A percentile compares a stretch with the other conserved stretches of the same genome.
phyloP scores from a whole-genome alignment of 2,329 filamentous ascomycete species.

The Apiospora phragmitis region DNA sequence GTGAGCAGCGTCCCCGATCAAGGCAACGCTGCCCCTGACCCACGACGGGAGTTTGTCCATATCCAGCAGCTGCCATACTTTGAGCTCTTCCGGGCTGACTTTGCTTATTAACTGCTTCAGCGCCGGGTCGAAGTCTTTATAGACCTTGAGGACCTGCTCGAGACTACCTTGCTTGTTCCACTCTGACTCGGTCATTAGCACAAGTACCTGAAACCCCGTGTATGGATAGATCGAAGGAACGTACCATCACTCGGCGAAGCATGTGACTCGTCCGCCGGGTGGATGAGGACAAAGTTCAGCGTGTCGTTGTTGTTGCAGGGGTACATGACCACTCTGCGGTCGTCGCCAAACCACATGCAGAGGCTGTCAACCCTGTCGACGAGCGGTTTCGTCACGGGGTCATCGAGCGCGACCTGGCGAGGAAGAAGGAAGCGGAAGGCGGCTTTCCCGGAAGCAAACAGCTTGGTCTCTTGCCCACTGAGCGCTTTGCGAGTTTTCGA shows the following conservation, averaged over 20 bases:
- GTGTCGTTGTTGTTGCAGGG: slow-evolving; percentile 44
- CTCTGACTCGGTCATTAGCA: slow-evolving; percentile 26
- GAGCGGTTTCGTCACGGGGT: slow-evolving; percentile 36
- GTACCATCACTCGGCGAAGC: slow-evolving; percentile 32
- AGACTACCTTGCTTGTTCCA: slow-evolving; percentile 41
- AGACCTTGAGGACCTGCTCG: slow-evolving; percentile 38
- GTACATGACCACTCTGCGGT: slow-evolving; percentile 48
- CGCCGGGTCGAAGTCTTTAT: slow-evolving; percentile 42
- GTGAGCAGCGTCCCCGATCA: slow-evolving; percentile 48
- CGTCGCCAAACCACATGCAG: slow-evolving; percentile 40
- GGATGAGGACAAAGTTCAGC: slow-evolving; percentile 53
- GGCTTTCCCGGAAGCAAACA: slow-evolving; percentile 52
- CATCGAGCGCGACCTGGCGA: slow-evolving; percentile 30
- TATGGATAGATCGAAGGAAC: slow-evolving; percentile 9
- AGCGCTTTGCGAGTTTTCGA: slow-evolving; percentile 40
- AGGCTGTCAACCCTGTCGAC: slow-evolving; percentile 29
- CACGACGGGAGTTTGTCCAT: slow-evolving; percentile 52
- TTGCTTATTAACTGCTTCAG: slow-evolving; percentile 42
- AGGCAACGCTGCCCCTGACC: slow-evolving; percentile 23
- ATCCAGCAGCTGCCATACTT: slow-evolving; percentile 61
- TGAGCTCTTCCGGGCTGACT: slow-evolving; percentile 46
- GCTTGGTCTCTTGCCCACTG: slow-evolving; percentile 35
- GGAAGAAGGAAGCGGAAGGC: slow-evolving; percentile 58
- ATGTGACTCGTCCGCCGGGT: slow-evolving; percentile 45
- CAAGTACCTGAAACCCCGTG: neutral